phyloP scores from a whole-genome alignment of 805 yeast genomes.

The Saccharomycopsis fodiens region DNA sequence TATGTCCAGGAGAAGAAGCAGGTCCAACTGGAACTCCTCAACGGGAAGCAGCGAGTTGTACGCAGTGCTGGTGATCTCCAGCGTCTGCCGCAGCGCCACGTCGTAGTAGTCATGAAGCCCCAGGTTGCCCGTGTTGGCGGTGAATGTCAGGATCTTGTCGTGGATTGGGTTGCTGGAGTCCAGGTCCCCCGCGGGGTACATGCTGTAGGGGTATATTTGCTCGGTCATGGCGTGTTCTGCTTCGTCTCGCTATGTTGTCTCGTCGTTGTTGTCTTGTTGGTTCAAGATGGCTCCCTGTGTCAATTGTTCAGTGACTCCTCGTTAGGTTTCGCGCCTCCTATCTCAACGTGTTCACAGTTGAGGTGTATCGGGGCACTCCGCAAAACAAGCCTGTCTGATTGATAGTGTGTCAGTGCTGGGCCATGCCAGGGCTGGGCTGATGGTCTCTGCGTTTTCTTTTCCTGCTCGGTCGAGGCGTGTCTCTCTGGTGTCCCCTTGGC shows the following conservation, averaged over 20 bases:
- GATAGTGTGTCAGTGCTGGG: no score
- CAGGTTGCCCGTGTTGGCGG: background rate
- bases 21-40: conserved; percentile 10
- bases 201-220: conserved; percentile 2
- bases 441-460: no score
- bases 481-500: background rate
- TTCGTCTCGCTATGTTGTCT: background rate
- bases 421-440: no score
- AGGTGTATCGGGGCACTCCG: background rate
- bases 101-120: conserved; percentile 2
- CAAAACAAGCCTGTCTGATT: background rate
- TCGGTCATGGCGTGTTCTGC: conserved; percentile 1
- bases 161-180: background rate
- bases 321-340: background rate
- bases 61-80: background rate
- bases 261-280: background rate
- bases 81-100: conserved; percentile 2
- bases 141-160: conserved; percentile 4
- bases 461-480: no score
- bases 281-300: background rate
- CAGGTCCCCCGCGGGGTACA: background rate
- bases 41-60: background rate
- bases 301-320: background rate
- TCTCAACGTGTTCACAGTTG: no score
- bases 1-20: conserved; percentile 18